These are phyloP conservation scores for Talaromyces sp. DNA, from an alignment of 2,329 filamentous ascomycete genomes.

Conservation along the genomic window DNA sequence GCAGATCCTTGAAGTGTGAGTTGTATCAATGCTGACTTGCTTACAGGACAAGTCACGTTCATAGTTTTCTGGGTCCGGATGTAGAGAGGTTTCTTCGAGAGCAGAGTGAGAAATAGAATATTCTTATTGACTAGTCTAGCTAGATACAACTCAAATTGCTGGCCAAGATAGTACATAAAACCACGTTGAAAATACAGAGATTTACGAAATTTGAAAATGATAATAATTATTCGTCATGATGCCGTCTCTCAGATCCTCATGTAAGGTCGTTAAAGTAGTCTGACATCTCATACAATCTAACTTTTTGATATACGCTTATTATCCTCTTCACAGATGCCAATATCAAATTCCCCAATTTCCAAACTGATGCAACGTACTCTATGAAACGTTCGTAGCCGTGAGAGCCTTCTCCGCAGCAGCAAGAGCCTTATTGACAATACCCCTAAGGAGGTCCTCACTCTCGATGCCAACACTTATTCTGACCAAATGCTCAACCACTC, in stretches of 20 bases:
- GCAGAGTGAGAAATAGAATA: background rate
- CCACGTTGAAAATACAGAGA: no score
- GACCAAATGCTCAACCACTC: slow-evolving; percentile 27
- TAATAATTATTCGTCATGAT: no score
- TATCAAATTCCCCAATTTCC: background rate
- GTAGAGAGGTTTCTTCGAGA: background rate
- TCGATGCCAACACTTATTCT: slow-evolving; percentile 27
- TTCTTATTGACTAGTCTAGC: background rate
- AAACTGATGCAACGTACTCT: background rate
- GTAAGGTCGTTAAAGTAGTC: no score
- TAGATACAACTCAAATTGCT: no score
- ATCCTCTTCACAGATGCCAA: background rate
- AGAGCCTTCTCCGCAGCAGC: background rate
- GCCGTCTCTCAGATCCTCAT: background rate
- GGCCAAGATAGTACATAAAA: no score
- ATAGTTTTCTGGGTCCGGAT: background rate
- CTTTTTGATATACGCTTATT: background rate
- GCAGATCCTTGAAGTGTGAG: background rate
- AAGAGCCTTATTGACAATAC: background rate
- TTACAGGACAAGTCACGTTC: background rate
- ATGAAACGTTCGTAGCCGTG: background rate
- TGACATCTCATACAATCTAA: no score
- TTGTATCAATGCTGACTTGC: background rate
- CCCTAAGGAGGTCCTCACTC: background rate
- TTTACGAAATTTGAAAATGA: no score